Percentiles rank a stretch among this genome's conserved stretches.
Evolutionary conservation across 306 rosid species (phyloP).

Genomic region (Cicer chorassanicum): DNA sequence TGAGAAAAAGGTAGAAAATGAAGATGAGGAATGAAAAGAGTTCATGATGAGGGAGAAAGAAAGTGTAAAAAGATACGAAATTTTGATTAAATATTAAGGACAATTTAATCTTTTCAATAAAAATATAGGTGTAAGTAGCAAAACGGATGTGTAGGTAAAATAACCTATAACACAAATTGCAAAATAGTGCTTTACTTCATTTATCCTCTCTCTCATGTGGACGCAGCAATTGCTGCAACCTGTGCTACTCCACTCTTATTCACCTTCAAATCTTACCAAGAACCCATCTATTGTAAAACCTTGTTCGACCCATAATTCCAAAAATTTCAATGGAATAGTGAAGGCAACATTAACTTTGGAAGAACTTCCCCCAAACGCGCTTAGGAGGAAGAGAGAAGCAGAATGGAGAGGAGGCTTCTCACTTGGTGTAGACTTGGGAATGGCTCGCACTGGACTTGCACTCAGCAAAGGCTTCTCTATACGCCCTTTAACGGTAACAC

Average conservation of each 20-base stretch:
- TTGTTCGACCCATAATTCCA: background rate
- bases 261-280: background rate
- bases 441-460: constrained; percentile 85
- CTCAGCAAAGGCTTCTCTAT: constrained; percentile 82
- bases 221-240: constrained; percentile 39
- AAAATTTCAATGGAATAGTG: background rate
- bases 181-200: background rate
- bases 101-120: too few relatives aligned
- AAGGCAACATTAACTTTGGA: constrained; percentile 48
- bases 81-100: too few relatives aligned
- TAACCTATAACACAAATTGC: background rate
- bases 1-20: too few relatives aligned
- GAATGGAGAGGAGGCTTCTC: constrained; percentile 92
- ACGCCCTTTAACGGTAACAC: constrained; percentile 74
- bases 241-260: constrained; percentile 1
- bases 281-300: constrained; percentile 16
- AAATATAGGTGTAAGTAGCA: too few relatives aligned
- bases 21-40: too few relatives aligned
- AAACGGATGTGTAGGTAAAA: too few relatives aligned
- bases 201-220: constrained; percentile 37
- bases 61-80: too few relatives aligned
- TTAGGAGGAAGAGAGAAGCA: constrained; percentile 65
- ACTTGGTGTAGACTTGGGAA: constrained; percentile 83
- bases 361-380: constrained; percentile 79
- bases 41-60: too few relatives aligned